A percentile compares a stretch with the other conserved stretches of the same genome.
Evolutionary conservation across 108 stramenopile species (phyloP).

Genomic region (Cylindrotheca closterium): DNA sequence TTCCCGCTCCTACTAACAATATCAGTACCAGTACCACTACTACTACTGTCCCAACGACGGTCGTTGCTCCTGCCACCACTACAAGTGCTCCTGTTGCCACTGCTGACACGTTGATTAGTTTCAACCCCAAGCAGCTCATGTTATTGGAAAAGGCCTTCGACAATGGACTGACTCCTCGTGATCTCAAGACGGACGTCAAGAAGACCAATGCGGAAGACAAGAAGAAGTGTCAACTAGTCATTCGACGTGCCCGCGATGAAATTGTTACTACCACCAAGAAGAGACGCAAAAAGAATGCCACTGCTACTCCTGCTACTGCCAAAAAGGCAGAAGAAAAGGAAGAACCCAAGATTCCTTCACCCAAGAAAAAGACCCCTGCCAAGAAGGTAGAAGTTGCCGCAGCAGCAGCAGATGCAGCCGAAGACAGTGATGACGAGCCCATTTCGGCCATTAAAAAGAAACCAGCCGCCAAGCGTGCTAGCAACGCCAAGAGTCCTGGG

Average conservation of each 20-base stretch:
- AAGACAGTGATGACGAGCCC: slow-evolving; percentile 29
- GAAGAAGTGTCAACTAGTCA: slow-evolving; percentile 19
- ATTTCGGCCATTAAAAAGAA: slow-evolving; percentile 24
- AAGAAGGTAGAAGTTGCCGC: slow-evolving; percentile 16
- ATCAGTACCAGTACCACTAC: slow-evolving; percentile 1
- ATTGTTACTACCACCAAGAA: slow-evolving; percentile 32
- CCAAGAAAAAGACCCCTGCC: slow-evolving; percentile 9
- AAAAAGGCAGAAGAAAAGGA: slow-evolving; percentile 4
- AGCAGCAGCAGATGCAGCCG: not conserved
- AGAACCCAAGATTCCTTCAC: not conserved
- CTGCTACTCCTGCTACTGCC: not conserved
- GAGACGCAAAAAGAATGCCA: slow-evolving; percentile 14
- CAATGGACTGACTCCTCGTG: slow-evolving; percentile 21
- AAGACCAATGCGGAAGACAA: slow-evolving; percentile 33
- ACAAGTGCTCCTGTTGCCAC: slow-evolving; percentile 1
- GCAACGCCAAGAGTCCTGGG: not conserved
- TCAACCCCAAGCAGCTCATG: slow-evolving; percentile 37
- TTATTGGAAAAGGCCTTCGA: slow-evolving; percentile 37
- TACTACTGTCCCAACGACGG: not conserved
- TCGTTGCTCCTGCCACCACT: not conserved
- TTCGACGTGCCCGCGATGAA: slow-evolving; percentile 26
- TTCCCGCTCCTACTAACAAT: not conserved
- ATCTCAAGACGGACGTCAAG: slow-evolving; percentile 23
- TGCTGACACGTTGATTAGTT: slow-evolving; percentile 22
- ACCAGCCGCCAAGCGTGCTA: slow-evolving; percentile 2